Base-by-base conservation (phyloP, 345 rosid genomes). In the Corchorus olitorius region DNA sequence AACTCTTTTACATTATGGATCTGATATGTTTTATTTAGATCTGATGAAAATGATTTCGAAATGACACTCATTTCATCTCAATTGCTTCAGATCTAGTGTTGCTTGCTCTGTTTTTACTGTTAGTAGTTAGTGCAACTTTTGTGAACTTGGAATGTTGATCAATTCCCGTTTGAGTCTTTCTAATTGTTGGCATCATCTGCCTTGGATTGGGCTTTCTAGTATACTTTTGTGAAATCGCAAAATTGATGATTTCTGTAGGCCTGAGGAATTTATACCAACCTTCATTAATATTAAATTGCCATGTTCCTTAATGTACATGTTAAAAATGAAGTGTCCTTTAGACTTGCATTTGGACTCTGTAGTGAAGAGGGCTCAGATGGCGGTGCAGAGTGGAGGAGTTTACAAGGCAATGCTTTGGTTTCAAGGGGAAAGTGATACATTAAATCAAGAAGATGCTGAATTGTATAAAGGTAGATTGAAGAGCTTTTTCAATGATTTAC, bases 371-470 rank as follows among this genome's bases (percentile, higher is more conserved):
- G 88, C 90, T 0, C 80, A 64, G 49, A 83, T 72, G 66, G 86
- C 87, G 37, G 69, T 78, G 45, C 84, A 65, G 20, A 77, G 76
- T 15, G 88, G 93, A 1, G 91, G 88, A n/a, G 87, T 76, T 49
- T 85, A 87, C 20, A 72, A 75, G 83, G 87, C 82, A 27, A 80
- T 93, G 81, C 86, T 95, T 69, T 93, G 99, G 99, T 96, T 83
- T 77, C 97, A 93, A 78, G 99, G 99, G 49, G 98, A 93, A 83
- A 83, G 88, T 14, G 98, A 92, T 81, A 78, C 97, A 14, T 50
- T 27, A 22, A 76, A 20, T 50, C 73, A 72, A 56, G 80, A 80
- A 5, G 94, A 91, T 70, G 92, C 89, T 12, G 87, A 77, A 15
- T 73, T 79, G n/a, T 93, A 89, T 68, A 81, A 83, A 75, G 76